These are phyloP conservation scores for Triangularia setosa DNA, from an alignment of 2,329 filamentous ascomycete species.

Conservation along the genomic window DNA sequence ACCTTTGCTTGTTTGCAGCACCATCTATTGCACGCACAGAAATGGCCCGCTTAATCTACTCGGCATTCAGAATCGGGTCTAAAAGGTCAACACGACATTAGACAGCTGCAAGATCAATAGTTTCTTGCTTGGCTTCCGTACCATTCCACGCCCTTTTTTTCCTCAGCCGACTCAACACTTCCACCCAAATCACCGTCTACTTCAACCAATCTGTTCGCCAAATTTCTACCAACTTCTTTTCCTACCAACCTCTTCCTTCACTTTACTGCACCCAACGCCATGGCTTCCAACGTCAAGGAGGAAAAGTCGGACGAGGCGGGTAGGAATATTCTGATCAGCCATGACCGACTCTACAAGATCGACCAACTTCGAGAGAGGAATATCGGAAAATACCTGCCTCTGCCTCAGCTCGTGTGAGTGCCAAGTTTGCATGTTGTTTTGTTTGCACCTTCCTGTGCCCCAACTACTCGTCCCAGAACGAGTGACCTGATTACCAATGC, in stretches of 20 bases:
- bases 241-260: neutral
- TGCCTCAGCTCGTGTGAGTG: slow-evolving; percentile 57
- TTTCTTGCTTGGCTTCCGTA: no score
- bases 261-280: neutral
- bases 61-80: no score
- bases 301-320: neutral
- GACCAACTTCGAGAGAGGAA: neutral
- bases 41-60: no score
- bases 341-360: neutral
- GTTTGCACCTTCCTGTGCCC: no score
- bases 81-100: no score
- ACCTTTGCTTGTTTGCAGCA: no score
- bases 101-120: no score
- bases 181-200: no score
- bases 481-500: no score
- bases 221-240: neutral
- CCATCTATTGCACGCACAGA: no score
- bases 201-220: neutral
- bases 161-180: neutral
- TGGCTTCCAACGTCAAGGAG: neutral
- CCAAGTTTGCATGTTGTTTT: neutral
- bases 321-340: neutral
- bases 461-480: no score
- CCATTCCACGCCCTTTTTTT: neutral
- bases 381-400: slow-evolving; percentile 7